Evolutionary conservation across 2,329 filamentous ascomycete species (phyloP).

Genomic region (Pseudopyricularia cyperi): DNA sequence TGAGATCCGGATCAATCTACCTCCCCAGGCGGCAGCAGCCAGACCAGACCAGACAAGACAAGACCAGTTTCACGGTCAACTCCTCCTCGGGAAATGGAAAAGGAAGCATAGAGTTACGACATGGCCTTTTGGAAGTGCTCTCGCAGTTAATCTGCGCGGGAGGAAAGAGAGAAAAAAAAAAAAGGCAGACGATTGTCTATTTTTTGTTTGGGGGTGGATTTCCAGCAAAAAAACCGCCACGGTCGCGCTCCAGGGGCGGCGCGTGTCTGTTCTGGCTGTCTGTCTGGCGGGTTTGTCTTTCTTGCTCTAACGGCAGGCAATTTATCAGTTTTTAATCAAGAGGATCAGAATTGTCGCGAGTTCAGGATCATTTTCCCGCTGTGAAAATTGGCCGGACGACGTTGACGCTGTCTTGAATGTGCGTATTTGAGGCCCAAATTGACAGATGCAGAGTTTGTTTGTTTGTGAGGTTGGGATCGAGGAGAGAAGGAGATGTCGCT

Average conservation of each 20-base stretch:
- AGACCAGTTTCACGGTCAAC: neutral
- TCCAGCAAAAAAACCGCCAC: neutral
- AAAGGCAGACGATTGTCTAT: neutral
- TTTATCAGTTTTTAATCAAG: neutral
- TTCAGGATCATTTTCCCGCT: neutral
- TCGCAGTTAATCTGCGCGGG: constrained; percentile 1
- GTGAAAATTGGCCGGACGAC: neutral
- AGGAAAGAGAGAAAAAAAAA: neutral
- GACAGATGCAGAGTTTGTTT: neutral
- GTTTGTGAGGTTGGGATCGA: neutral
- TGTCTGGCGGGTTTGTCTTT: no score
- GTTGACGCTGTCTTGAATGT: neutral
- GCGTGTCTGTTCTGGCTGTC: neutral
- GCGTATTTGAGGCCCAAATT: neutral
- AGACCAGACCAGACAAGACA: neutral
- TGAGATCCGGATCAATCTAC: neutral
- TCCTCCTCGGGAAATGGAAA: neutral
- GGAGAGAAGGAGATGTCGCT: constrained; percentile 2
- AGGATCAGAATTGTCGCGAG: neutral
- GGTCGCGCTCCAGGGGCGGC: neutral
- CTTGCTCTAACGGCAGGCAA: neutral
- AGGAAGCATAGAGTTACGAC: constrained; percentile 3
- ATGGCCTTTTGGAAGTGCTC: constrained; percentile 2
- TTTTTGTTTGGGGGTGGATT: neutral
- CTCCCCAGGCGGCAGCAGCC: neutral